A percentile compares a stretch with the other conserved stretches of the same genome.
Evolutionary conservation across 108 stramenopile species (phyloP).

Genomic region (Skeletonema menzelii): DNA sequence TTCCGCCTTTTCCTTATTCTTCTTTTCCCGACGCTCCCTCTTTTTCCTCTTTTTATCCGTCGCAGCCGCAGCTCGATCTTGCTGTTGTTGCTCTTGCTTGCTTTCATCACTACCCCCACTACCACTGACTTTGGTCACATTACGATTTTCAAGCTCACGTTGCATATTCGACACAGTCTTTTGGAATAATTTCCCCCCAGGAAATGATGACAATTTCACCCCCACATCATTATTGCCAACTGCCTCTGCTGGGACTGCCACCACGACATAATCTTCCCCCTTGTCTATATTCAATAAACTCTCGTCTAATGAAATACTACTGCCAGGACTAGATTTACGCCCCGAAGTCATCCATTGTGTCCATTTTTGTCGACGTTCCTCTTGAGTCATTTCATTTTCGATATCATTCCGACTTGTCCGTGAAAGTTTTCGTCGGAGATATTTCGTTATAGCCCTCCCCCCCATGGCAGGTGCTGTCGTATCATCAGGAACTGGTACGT

Average conservation of each 20-base stretch:
- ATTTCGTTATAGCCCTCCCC: background rate
- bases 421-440: background rate
- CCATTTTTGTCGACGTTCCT: constrained; percentile 19
- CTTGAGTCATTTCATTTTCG: background rate
- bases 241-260: constrained; percentile 2
- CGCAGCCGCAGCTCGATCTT: background rate
- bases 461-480: background rate
- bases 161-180: constrained; percentile 2
- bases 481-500: background rate
- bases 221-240: background rate
- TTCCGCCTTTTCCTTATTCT: background rate
- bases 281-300: background rate
- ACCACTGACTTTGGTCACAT: background rate
- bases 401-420: background rate
- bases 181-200: constrained; percentile 7
- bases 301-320: background rate
- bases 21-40: background rate
- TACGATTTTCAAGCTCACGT: background rate
- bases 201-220: background rate
- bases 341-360: constrained; percentile 48
- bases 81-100: background rate
- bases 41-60: background rate
- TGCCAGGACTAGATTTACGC: constrained; percentile 14
- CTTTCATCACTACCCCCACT: background rate
- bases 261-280: constrained; percentile 6